A percentile compares a stretch with the other conserved stretches of the same genome.
phyloP scores from a whole-genome alignment of 129 eudicot genomes.

The Centrapalus pauciflorus region DNA sequence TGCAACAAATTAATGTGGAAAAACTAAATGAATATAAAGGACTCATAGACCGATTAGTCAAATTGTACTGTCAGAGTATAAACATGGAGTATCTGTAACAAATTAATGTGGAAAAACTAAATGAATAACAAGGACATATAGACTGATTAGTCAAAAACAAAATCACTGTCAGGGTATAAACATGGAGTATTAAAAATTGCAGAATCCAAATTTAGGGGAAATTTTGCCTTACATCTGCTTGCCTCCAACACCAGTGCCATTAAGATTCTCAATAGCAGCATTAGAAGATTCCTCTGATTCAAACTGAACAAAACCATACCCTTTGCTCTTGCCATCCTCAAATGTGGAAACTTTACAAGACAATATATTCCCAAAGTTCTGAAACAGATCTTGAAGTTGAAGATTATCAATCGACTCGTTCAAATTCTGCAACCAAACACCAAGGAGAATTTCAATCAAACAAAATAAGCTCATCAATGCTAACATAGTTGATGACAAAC shows the following conservation, averaged over 20 bases:
- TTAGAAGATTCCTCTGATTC: conserved; percentile 64
- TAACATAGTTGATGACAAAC: not conserved
- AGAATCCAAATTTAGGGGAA: not conserved
- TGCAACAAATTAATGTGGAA: conserved; percentile 15
- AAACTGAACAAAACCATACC: conserved; percentile 89
- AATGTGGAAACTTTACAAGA: conserved; percentile 72
- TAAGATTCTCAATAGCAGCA: conserved; percentile 73
- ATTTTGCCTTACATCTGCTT: conserved; percentile 54
- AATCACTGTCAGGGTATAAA: too few species aligned
- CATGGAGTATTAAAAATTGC: not conserved
- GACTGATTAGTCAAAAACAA: not conserved
- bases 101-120: not conserved
- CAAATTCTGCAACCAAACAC: conserved; percentile 57
- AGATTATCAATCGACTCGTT: conserved; percentile 49
- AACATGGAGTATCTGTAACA: too few species aligned
- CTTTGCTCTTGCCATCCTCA: conserved; percentile 80
- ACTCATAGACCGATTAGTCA: not conserved
- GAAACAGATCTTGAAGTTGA: conserved; percentile 71
- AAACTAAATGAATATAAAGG: not conserved
- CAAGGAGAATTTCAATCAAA: not conserved
- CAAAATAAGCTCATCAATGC: not conserved
- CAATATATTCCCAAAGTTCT: conserved; percentile 60
- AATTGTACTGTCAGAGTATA: not conserved
- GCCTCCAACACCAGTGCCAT: conserved; percentile 65
- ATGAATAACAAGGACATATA: not conserved